Evolutionary conservation across 2,329 filamentous ascomycete genomes (phyloP).

Genomic region (Capronia coronata): DNA sequence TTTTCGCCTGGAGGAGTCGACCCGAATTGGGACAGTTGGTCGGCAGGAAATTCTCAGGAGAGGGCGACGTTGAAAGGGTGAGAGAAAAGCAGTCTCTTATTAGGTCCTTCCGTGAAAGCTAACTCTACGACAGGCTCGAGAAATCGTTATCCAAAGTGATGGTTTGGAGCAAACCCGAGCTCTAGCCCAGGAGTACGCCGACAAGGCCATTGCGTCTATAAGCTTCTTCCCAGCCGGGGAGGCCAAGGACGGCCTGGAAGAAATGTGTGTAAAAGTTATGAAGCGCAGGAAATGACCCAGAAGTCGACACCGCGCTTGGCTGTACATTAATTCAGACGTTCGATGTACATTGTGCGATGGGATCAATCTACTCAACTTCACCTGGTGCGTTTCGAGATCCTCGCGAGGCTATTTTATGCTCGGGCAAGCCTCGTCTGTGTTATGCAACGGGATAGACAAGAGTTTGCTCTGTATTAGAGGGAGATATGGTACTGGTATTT

Average conservation of each 20-base stretch:
- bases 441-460: too few species aligned
- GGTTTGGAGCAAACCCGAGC: constrained; percentile 88
- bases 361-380: too few species aligned
- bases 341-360: too few species aligned
- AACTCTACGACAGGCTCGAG: constrained; percentile 60
- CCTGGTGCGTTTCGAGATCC: too few species aligned
- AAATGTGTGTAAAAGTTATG: constrained; percentile 91
- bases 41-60: constrained; percentile 76
- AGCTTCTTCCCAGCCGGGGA: constrained; percentile 83
- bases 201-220: constrained; percentile 82
- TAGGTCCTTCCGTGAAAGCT: constrained; percentile 11
- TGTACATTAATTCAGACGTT: too few species aligned
- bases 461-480: too few species aligned
- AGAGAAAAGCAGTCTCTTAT: constrained; percentile 34
- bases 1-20: constrained; percentile 93
- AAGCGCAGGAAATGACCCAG: constrained; percentile 81
- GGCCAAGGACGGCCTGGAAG: constrained; percentile 80
- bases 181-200: constrained; percentile 82
- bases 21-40: constrained; percentile 79
- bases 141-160: constrained; percentile 73
- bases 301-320: constrained; percentile 2
- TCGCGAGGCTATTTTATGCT: too few species aligned
- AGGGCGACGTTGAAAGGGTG: constrained; percentile 81
- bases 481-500: too few species aligned
- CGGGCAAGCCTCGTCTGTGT: too few species aligned